Evolutionary conservation across 805 yeast species (phyloP), one percentile per base, ranked within the genome.

Genomic region (Brettanomyces custersianus): DNA sequence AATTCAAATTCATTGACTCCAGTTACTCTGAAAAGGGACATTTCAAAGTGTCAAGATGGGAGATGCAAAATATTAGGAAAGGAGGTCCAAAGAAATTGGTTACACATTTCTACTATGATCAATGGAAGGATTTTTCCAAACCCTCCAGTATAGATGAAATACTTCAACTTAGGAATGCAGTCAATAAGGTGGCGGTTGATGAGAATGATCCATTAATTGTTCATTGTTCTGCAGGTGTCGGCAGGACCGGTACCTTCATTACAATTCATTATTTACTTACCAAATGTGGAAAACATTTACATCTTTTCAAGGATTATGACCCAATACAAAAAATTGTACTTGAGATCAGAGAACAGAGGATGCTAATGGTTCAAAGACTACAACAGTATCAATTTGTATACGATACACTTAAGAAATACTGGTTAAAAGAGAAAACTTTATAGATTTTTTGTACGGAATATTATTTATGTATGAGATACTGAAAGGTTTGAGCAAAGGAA

Each of bases 191-290:
- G 20, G 25, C 37, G 16, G 11, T 17, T 4, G n/a, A 17, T 8
- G 13, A 11, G 12, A 25, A 18, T 12, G 23, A 12, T 5, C 59
- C 60, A 2, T 38, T 46, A 4, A 45, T 70, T 21, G 74, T 69
- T 5, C 79, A 73, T 48, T 73, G 79, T 42, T 70, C 77, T 2
- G 79, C 79, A 0, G 79, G 79, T 0, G 74, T 77, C 41, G 79
- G 79, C 10, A 59, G 79, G 43, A 69, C 78, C 0, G 77, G 77
- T 6, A 66, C 72, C 10, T 71, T 60, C 40, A 68, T 71, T 12
- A 57, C 72, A 3, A 42, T 69, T 20, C 75, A 71, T 42, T 62
- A 58, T 45, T 64, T 39, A 34, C 51, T 47, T 13, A 44, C 41
- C 23, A 25, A 16, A n/a, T 29, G 34, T 35, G 29, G 26, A 18